phyloP scores from a whole-genome alignment of 495 filamentous ascomycete genomes.

The Penicillium herquei region DNA sequence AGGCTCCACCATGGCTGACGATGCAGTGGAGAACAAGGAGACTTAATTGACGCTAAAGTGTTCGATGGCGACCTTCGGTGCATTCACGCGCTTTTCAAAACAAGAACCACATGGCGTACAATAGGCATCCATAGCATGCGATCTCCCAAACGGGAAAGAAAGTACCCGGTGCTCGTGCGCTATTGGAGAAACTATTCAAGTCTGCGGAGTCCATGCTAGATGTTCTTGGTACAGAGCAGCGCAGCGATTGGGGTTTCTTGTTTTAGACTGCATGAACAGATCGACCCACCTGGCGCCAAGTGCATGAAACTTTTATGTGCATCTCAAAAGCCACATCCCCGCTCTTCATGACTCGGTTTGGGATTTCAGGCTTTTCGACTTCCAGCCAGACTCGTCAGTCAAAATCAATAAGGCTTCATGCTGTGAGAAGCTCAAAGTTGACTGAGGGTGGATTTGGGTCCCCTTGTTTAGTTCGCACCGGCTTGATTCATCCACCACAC shows the following conservation, averaged over 20 bases:
- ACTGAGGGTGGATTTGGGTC: not conserved
- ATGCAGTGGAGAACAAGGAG: slow-evolving; percentile 13
- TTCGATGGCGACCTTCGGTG: slow-evolving; percentile 11
- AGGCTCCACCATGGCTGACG: slow-evolving; percentile 9
- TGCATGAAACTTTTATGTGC: not conserved
- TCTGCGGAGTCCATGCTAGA: slow-evolving; percentile 1
- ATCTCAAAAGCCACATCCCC: not conserved
- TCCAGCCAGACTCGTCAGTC: no score
- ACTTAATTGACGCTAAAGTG: slow-evolving; percentile 10
- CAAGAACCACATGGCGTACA: slow-evolving; percentile 12
- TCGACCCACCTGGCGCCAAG: slow-evolving; percentile 9
- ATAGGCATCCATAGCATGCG: not conserved
- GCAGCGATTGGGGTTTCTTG: not conserved
- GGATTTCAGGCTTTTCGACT: not conserved
- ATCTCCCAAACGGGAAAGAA: not conserved
- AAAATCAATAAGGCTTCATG: not conserved
- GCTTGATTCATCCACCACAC: not conserved
- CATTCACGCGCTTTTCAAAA: slow-evolving; percentile 4
- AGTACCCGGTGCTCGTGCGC: slow-evolving; percentile 15
- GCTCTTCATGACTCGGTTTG: not conserved
- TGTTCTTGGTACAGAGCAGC: no score
- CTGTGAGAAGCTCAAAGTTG: not conserved
- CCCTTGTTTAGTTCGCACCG: not conserved
- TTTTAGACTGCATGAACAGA: slow-evolving; percentile 11
- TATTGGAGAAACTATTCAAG: slow-evolving; percentile 23